Evolutionary conservation across 176 grass and related monocot genomes (phyloP).

Genomic region (Phoenix roebelenii): DNA sequence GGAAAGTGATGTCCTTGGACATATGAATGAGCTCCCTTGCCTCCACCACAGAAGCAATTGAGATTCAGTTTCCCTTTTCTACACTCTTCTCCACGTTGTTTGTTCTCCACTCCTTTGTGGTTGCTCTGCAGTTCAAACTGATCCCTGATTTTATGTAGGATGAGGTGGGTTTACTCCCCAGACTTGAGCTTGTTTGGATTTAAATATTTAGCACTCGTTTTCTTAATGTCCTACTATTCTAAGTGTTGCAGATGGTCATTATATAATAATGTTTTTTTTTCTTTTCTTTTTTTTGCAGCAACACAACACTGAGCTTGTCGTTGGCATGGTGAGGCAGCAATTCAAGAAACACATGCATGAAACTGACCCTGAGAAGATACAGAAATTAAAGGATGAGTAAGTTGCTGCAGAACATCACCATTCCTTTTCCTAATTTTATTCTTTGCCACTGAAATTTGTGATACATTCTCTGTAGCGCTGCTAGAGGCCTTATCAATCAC

Average conservation of each 20-base stretch:
- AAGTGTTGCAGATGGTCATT: not conserved
- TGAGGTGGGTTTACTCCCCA: too few species aligned
- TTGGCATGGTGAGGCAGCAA: constrained; percentile 88
- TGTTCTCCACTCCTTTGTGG: too few species aligned
- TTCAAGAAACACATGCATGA: constrained; percentile 95
- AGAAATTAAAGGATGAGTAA: constrained; percentile 92
- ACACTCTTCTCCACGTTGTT: too few species aligned
- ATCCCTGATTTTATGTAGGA: too few species aligned
- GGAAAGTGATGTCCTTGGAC: too few species aligned
- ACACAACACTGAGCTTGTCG: constrained; percentile 74
- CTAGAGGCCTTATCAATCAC: constrained; percentile 95
- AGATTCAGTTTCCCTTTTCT: too few species aligned
- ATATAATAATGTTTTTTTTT: constrained; percentile 10
- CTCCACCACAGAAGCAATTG: too few species aligned
- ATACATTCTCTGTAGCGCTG: constrained; percentile 55
- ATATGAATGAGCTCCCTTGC: too few species aligned
- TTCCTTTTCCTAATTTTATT: not conserved
- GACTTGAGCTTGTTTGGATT: too few species aligned
- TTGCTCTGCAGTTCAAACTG: too few species aligned
- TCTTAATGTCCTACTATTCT: not conserved
- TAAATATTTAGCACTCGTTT: too few species aligned
- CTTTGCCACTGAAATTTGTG: constrained; percentile 10
- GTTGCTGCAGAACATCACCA: constrained; percentile 8
- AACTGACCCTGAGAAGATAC: constrained; percentile 95
- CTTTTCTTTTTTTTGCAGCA: constrained; percentile 32